phyloP scores from a whole-genome alignment of 2,329 filamentous ascomycete genomes.

The Periglandula ipomoeae region DNA sequence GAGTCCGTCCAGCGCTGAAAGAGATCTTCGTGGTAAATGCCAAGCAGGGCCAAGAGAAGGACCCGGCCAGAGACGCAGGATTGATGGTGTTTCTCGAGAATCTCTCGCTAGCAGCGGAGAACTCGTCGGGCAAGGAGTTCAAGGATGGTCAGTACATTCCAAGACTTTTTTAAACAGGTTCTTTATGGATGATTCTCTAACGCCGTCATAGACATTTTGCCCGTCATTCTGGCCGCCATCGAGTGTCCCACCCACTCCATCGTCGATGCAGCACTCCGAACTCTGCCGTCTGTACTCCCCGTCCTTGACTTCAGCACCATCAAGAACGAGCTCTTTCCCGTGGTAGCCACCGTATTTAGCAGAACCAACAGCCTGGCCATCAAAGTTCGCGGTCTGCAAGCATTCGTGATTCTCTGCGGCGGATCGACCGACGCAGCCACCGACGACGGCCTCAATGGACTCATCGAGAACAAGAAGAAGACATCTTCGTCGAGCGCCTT shows the following conservation, averaged over 20 bases:
- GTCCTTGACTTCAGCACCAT: conserved; percentile 93
- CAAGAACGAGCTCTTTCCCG: conserved; percentile 92
- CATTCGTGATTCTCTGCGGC: conserved; percentile 83
- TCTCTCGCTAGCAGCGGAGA: conserved; percentile 63
- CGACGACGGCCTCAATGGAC: conserved; percentile 60
- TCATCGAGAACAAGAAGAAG: conserved; percentile 51
- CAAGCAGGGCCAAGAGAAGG: conserved; percentile 58
- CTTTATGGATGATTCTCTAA: too few species aligned
- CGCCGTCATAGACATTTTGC: conserved; percentile 61
- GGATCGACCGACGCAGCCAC: conserved; percentile 47
- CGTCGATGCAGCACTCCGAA: conserved; percentile 75
- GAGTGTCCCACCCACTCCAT: conserved; percentile 84
- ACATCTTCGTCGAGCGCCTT: conserved; percentile 65
- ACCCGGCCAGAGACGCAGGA: conserved; percentile 76
- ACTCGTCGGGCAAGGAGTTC: conserved; percentile 84
- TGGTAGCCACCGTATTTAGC: conserved; percentile 82
- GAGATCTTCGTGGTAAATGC: conserved; percentile 65
- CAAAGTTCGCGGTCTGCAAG: conserved; percentile 85
- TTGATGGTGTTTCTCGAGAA: conserved; percentile 88
- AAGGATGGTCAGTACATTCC: conserved; percentile 61
- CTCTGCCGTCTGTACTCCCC: conserved; percentile 70
- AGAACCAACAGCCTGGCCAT: conserved; percentile 90
- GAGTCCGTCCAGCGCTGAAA: conserved; percentile 74
- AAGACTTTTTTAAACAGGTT: neutral
- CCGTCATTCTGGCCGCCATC: conserved; percentile 73